Conservation (phyloP, 176 grass and related monocot genomes). For the Oryza glumipatula region DNA sequence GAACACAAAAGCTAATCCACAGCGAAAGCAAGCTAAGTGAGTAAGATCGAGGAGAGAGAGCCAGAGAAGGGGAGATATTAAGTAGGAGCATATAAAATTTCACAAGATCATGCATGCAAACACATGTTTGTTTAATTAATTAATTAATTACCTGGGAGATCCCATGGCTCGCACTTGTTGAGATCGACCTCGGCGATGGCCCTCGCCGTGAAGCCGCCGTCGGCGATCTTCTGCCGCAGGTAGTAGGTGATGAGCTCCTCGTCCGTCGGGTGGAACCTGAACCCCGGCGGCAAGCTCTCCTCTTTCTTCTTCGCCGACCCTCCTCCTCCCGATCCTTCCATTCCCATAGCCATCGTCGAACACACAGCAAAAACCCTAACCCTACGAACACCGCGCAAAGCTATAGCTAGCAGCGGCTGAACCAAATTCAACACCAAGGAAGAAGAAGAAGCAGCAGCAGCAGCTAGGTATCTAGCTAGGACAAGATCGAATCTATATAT, state of each 20-base stretch:
- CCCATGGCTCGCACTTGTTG: constrained; percentile 99
- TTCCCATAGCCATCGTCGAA: background rate
- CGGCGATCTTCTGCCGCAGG: constrained; percentile 72
- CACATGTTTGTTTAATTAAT: background rate
- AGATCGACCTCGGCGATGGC: constrained; percentile 34
- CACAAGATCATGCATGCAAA: background rate
- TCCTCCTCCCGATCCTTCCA: constrained; percentile 42
- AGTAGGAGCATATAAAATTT: background rate
- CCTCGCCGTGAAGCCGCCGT: constrained; percentile 82
- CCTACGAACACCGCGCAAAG: constrained; percentile 17
- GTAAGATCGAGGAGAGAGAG: background rate
- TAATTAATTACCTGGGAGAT: constrained; percentile 68
- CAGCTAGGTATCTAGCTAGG: background rate
- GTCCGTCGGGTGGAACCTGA: constrained; percentile 94
- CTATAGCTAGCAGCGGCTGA: background rate
- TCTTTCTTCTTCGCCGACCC: constrained; percentile 53
- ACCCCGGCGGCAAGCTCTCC: constrained; percentile 89
- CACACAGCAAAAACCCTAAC: constrained; percentile 17
- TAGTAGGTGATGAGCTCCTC: constrained; percentile 99
- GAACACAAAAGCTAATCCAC: background rate
- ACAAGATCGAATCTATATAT: too few relatives aligned
- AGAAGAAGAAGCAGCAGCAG: background rate
- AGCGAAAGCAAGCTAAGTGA: background rate
- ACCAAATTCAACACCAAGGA: background rate
- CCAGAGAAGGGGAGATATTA: background rate